phyloP scores from a whole-genome alignment of 2,329 filamentous ascomycete species.

The Fusarium pseudograminearum region DNA sequence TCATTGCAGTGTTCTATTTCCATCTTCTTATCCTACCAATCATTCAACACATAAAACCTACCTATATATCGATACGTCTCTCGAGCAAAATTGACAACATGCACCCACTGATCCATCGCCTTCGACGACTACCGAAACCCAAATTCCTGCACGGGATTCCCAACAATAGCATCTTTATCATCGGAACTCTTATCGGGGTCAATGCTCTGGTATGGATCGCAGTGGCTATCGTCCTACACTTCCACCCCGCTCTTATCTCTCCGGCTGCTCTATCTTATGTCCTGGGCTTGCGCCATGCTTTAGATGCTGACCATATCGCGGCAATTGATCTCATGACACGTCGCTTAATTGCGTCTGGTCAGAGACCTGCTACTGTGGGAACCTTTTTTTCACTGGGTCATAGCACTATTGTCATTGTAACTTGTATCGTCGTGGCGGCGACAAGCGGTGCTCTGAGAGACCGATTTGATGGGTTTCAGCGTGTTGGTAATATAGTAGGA shows the following conservation, averaged over 20 bases:
- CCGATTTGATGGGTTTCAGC: slow-evolving; percentile 82
- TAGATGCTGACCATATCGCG: slow-evolving; percentile 90
- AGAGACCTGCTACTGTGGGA: slow-evolving; percentile 89
- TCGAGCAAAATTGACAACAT: slow-evolving; percentile 15
- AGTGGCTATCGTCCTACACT: slow-evolving; percentile 64
- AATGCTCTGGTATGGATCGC: slow-evolving; percentile 69
- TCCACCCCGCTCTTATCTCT: slow-evolving; percentile 74
- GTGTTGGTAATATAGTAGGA: slow-evolving; percentile 88
- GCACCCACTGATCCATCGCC: slow-evolving; percentile 35
- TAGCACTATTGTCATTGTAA: slow-evolving; percentile 91
- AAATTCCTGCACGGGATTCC: slow-evolving; percentile 50
- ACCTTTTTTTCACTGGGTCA: slow-evolving; percentile 96
- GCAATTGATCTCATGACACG: slow-evolving; percentile 97
- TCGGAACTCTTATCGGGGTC: slow-evolving; percentile 61
- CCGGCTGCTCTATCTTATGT: slow-evolving; percentile 89
- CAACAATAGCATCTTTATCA: slow-evolving; percentile 60
- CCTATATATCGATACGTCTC: fast-evolving
- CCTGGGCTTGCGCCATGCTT: slow-evolving; percentile 90
- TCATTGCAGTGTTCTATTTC: neutral
- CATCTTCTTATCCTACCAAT: neutral
- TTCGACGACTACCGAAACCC: slow-evolving; percentile 43
- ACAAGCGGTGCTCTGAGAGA: slow-evolving; percentile 86
- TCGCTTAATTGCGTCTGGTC: slow-evolving; percentile 85
- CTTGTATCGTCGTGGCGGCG: slow-evolving; percentile 90
- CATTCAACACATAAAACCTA: neutral